A percentile compares a stretch with the other conserved stretches of the same genome.
Evolutionary conservation across 2,329 filamentous ascomycete species (phyloP).

Genomic region (Xylaria sp.): DNA sequence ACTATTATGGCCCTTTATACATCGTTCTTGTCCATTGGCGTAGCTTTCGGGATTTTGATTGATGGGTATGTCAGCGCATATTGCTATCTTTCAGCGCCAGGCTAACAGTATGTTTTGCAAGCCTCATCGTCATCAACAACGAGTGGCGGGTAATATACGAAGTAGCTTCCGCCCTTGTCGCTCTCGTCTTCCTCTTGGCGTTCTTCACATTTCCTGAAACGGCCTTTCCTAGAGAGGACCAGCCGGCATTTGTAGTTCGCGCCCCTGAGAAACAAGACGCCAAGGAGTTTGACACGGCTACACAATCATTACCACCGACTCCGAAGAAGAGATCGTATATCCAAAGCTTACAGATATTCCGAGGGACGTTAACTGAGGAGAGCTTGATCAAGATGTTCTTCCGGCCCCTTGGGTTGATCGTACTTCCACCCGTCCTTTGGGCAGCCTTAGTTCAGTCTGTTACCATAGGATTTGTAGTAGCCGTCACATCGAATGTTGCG

Average conservation of each 20-base stretch:
- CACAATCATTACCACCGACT: neutral
- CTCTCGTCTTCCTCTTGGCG: conserved; percentile 57
- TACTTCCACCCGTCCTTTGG: conserved; percentile 65
- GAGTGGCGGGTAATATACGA: conserved; percentile 63
- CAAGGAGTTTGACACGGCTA: neutral
- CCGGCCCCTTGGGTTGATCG: conserved; percentile 60
- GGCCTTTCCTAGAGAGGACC: conserved; percentile 53
- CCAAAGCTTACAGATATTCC: conserved; percentile 54
- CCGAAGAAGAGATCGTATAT: conserved; percentile 48
- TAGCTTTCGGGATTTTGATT: conserved; percentile 55
- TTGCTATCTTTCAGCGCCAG: neutral
- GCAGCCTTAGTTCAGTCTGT: conserved; percentile 63
- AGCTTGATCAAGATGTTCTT: conserved; percentile 58
- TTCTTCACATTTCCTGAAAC: conserved; percentile 67
- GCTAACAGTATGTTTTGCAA: conserved; percentile 25
- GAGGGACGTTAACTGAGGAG: conserved; percentile 56
- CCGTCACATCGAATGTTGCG: conserved; percentile 63
- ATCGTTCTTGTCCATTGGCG: conserved; percentile 54
- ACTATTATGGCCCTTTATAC: conserved; percentile 60
- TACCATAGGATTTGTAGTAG: conserved; percentile 65
- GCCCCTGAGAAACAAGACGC: neutral
- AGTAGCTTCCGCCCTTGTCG: conserved; percentile 61
- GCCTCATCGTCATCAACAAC: conserved; percentile 60
- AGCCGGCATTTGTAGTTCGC: neutral
- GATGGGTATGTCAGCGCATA: conserved; percentile 48